Conservation (phyloP, 2,329 filamentous ascomycete genomes). For the Exophiala xenobiotica region DNA sequence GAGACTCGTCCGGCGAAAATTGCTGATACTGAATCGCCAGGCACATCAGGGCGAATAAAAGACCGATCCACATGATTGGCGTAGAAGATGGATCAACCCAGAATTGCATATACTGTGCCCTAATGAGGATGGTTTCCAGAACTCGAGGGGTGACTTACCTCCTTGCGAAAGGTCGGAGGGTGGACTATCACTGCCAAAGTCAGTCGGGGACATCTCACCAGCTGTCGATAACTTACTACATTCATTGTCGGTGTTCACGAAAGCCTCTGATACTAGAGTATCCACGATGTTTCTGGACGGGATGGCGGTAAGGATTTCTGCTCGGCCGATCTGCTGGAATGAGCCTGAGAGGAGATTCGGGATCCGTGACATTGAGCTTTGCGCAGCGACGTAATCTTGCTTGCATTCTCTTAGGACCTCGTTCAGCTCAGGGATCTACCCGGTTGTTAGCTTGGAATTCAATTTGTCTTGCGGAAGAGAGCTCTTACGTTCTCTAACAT, state of each 20-base stretch:
- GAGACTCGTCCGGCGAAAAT: slow-evolving; percentile 13
- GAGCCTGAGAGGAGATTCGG: slow-evolving; percentile 5
- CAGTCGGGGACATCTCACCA: slow-evolving; percentile 3
- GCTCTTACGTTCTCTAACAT: slow-evolving; percentile 4
- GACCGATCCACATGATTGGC: slow-evolving; percentile 51
- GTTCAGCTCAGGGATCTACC: slow-evolving; percentile 14
- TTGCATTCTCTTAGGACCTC: not conserved
- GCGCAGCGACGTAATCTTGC: not conserved
- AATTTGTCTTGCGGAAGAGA: not conserved
- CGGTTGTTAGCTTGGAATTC: not conserved
- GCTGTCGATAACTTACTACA: slow-evolving; percentile 14
- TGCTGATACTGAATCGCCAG: slow-evolving; percentile 22
- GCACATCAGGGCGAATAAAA: slow-evolving; percentile 53
- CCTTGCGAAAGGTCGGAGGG: slow-evolving; percentile 22
- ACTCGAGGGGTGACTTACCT: slow-evolving; percentile 15
- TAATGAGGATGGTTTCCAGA: not conserved
- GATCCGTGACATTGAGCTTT: not conserved
- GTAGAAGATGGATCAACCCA: slow-evolving; percentile 51
- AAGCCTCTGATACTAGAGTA: slow-evolving; percentile 30
- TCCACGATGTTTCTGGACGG: slow-evolving; percentile 16
- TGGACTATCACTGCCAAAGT: slow-evolving; percentile 21
- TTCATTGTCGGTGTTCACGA: slow-evolving; percentile 19
- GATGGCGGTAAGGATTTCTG: slow-evolving; percentile 11
- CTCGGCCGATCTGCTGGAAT: not conserved
- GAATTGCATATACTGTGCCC: slow-evolving; percentile 52